Evolutionary conservation across 1,284 basidiomycete species (phyloP), one percentile per base, ranked within the genome.

Genomic region (Phellopilus nigrolimitatus): DNA sequence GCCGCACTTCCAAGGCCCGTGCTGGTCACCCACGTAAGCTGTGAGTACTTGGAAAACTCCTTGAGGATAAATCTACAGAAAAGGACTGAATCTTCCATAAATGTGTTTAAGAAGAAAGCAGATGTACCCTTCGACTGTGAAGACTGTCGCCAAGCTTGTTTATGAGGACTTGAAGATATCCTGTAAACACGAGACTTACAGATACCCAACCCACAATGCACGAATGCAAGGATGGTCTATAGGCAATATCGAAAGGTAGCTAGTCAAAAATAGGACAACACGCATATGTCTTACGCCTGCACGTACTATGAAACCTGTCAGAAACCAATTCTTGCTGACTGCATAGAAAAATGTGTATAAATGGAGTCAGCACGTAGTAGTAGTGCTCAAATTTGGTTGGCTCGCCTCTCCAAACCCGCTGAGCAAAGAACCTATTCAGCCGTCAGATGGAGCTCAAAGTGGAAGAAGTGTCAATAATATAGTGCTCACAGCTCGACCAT

Each of bases 21-120:
- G 46, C 60, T 62, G 2, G 65, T 65, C 30, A 65, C 59, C 66
- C 65, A 67, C 59, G 63, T 66, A 15, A 66, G 46, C 38, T 45
- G 42, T 12, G 40, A 45, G 54, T 62, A 64, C 39, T 57, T 59
- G n/a, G 62, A 61, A 52, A 61, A 66, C 22, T 54, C 53, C 4
- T 56, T 58, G 12, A 66, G 54, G 6, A 55, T 53, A 53, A 65
- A 65, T 5, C 62, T 64, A 30, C 21, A 37, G 17, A 3, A 15
- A 22, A 15, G n/a, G 2, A 36, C 5, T 1, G n/a, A n/a, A n/a
- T n/a, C n/a, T n/a, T n/a, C n/a, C n/a, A n/a, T n/a, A n/a, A n/a
- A n/a, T n/a, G n/a, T n/a, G n/a, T n/a, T n/a, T n/a, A 1, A 37
- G 33, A 27, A 25, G 15, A 19, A 10, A 27, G 9, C 19, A 31